These are phyloP conservation scores for Liquidambar formosana DNA, from an alignment of 164 flowering plant species.

Conservation along the genomic window DNA sequence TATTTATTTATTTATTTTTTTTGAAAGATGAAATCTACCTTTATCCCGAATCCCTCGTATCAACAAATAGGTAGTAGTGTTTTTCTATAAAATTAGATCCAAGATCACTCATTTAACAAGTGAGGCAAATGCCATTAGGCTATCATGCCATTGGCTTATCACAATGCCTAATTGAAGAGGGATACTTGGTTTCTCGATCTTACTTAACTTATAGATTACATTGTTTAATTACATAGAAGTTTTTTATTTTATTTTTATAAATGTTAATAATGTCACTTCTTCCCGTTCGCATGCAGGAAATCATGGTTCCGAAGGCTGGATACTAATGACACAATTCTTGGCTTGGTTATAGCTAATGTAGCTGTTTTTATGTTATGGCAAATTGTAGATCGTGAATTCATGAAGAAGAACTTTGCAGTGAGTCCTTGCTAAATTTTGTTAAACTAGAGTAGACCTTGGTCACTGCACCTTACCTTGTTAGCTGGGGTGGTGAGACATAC, in stretches of 20 bases:
- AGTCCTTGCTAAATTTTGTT: conserved; percentile 26
- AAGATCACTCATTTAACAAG: too few relatives aligned
- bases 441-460: not conserved
- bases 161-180: too few relatives aligned
- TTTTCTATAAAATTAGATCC: too few relatives aligned
- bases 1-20: too few relatives aligned
- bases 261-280: conserved; percentile 2
- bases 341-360: conserved; percentile 65
- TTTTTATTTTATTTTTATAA: not conserved
- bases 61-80: too few relatives aligned
- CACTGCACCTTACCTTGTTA: not conserved
- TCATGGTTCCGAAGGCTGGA: conserved; percentile 46
- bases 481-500: not conserved
- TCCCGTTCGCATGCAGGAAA: conserved; percentile 56
- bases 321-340: conserved; percentile 42
- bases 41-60: too few relatives aligned
- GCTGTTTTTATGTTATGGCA: too few relatives aligned
- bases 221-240: not conserved
- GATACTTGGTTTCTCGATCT: not conserved
- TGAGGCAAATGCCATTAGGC: too few relatives aligned
- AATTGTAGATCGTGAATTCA: conserved; percentile 51
- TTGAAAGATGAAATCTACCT: too few relatives aligned
- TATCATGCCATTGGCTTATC: too few relatives aligned
- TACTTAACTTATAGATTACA: too few relatives aligned
- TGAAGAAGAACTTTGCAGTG: conserved; percentile 75